phyloP scores from a whole-genome alignment of 78 protist species.

The Anaeramoeba flamelloides region DNA sequence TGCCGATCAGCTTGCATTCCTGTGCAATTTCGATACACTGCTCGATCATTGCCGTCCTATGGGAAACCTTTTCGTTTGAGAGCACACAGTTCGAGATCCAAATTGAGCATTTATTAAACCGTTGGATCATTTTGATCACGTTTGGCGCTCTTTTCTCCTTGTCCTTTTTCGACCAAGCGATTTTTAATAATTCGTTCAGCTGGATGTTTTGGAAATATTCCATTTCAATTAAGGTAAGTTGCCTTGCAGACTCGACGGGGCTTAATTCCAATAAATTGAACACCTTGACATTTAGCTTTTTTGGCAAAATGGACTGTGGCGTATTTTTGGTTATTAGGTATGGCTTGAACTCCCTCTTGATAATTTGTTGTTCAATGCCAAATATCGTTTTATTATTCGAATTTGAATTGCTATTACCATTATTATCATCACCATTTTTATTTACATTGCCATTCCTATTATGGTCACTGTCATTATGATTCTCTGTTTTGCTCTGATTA shows the following conservation, averaged over 20 bases:
- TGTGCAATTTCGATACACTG: neutral
- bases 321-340: no score
- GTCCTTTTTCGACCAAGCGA: neutral
- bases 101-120: neutral
- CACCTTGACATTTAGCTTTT: no score
- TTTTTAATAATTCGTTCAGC: neutral
- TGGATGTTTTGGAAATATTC: neutral
- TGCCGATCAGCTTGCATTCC: neutral
- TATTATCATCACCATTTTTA: no score
- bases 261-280: no score
- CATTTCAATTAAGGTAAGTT: neutral
- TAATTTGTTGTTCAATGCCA: no score
- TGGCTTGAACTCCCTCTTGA: no score
- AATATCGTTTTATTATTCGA: no score
- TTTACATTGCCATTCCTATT: no score
- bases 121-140: neutral
- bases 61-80: neutral
- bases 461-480: no score
- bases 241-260: neutral
- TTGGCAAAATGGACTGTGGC: no score
- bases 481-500: no score
- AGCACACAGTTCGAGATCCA: neutral
- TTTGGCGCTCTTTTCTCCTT: neutral
- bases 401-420: no score
- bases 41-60: neutral